Base-by-base conservation (phyloP, 2,329 filamentous ascomycete genomes). In the Diaporthe sp. region DNA sequence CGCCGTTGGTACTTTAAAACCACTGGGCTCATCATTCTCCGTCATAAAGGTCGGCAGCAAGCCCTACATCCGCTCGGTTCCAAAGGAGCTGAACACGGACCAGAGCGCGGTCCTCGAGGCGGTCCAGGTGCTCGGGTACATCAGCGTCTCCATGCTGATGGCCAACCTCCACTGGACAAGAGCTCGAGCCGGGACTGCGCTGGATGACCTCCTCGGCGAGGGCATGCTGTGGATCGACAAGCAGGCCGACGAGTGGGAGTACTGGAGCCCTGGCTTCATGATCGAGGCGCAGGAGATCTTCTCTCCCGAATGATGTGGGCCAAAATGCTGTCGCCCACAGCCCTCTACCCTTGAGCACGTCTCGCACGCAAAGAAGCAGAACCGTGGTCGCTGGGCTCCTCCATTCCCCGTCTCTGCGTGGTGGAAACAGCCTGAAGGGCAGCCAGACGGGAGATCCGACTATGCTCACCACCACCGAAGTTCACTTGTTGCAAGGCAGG, bases 201-300 rank as follows among this genome's bases (percentile, higher is more conserved):
- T 98, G 71, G 95, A 98, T 77, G 97, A 99, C 84, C 86, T 99
- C 47, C 88, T 98, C 71, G 92, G 93, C 0, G 95, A 97, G 81
- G 95, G 95, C 71, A 91, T 99, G 87, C 91, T 99, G 20, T 99
- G 97, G 97, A 92, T 98, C 8, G 97, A 99, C 84, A 92, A 91
- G 79, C 95, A 98, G 85, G 92, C 86, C 13, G 88, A 90, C 12
- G 96, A 98, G 86, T 95, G 93, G 84, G 96, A 98, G 84, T 99
- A 98, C 81, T 99, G 97, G 97, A 94, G 92, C 76, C 94, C 94
- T 0, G 92, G 93, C 0, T 94, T 94, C 77, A 94, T 96, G 87
- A 83, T 88, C 3, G 87, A 87, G 55, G 80, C 82, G 6, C 80
- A 81, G 22, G 83, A 82, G 22, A 73, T 75, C 17, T 75, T 77